Conservation (phyloP, 2,329 filamentous ascomycete genomes). For the Cadophora gregata region DNA sequence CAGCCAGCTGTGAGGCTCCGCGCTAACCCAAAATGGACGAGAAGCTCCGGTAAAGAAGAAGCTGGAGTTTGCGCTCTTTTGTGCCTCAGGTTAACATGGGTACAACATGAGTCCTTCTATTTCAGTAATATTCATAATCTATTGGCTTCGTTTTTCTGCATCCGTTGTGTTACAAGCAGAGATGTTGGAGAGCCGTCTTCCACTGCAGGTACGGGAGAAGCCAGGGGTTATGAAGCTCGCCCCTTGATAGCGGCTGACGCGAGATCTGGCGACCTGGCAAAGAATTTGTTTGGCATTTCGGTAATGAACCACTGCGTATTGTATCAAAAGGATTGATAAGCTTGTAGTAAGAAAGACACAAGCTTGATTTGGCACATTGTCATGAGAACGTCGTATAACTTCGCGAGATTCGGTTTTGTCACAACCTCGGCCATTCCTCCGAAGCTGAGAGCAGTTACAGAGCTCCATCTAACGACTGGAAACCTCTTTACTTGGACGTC, state of each 20-base stretch:
- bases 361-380: background rate
- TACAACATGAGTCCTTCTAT: background rate
- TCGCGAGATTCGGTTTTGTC: background rate
- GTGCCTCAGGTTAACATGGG: constrained; percentile 1
- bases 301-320: background rate
- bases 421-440: background rate
- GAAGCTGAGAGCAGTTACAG: background rate
- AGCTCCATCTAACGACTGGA: background rate
- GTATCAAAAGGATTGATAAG: background rate
- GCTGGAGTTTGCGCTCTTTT: background rate
- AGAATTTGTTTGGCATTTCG: background rate
- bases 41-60: background rate
- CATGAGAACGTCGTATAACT: background rate
- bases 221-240: constrained; percentile 14
- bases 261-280: constrained; percentile 16
- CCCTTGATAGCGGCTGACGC: constrained; percentile 12
- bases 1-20: background rate
- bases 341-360: background rate
- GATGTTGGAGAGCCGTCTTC: background rate
- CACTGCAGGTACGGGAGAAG: constrained; percentile 12
- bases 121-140: background rate
- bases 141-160: constrained; percentile 6
- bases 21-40: constrained; percentile 10
- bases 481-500: background rate
- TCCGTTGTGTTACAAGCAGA: background rate